Conservation (phyloP, 2,329 filamentous ascomycete genomes). For the Trichophyton benhamiae region DNA sequence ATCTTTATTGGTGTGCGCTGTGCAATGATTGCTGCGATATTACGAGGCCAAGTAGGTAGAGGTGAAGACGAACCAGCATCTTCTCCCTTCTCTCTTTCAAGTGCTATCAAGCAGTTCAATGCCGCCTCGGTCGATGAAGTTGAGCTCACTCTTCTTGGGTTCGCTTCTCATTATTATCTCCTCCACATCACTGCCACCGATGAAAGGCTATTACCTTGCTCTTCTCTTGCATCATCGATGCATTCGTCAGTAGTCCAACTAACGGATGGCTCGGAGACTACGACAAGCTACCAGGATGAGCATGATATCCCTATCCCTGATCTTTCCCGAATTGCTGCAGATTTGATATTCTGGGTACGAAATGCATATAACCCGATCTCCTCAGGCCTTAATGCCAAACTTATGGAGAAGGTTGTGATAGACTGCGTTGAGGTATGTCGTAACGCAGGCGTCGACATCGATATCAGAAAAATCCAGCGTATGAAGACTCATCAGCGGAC, state of each 20-base stretch:
- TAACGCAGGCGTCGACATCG: constrained; percentile 26
- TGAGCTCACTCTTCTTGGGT: constrained; percentile 31
- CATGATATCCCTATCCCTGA: constrained; percentile 20
- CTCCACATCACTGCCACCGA: constrained; percentile 31
- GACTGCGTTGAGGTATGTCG: constrained; percentile 28
- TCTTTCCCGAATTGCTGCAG: constrained; percentile 29
- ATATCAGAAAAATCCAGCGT: constrained; percentile 17
- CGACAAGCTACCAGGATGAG: constrained; percentile 19
- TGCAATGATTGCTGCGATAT: constrained; percentile 46
- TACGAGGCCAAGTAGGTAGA: constrained; percentile 27
- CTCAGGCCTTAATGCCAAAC: constrained; percentile 28
- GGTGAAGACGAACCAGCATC: constrained; percentile 21
- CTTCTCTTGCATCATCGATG: constrained; percentile 12
- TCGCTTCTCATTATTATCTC: constrained; percentile 31
- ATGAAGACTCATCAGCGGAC: constrained; percentile 15
- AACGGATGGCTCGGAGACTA: constrained; percentile 8
- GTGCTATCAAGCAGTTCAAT: constrained; percentile 32
- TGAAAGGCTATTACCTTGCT: constrained; percentile 24
- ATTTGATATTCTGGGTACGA: constrained; percentile 34
- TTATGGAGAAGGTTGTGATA: constrained; percentile 28
- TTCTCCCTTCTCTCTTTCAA: constrained; percentile 28
- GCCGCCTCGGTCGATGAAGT: constrained; percentile 32
- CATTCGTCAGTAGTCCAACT: constrained; percentile 13
- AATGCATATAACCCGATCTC: constrained; percentile 34
- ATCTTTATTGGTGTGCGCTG: constrained; percentile 47